Evolutionary conservation across 202 grass and related monocot genomes (phyloP), one percentile per base, ranked within the genome.

Genomic region (Hordeum pubiflorum): DNA sequence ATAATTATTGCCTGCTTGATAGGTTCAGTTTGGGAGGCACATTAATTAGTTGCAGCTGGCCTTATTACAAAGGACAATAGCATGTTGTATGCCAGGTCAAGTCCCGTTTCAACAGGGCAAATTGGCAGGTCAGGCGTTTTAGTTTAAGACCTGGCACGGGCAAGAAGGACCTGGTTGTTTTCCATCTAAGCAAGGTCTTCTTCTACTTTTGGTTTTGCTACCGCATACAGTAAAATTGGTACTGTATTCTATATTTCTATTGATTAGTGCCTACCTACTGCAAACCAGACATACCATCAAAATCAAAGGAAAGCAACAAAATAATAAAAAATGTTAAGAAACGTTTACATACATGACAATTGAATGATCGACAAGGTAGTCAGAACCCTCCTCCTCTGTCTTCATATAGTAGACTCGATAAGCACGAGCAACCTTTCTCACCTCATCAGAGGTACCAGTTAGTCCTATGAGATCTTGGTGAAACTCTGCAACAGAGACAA

Each of bases 351-450:
- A 91, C 89, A 94, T 87, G 50, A 91, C 84, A 74, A 86, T 89
- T 56, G 91, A 93, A 74, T 93, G 91, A 64, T 91, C 91, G 2
- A 93, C 88, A 75, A 93, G 88, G 58, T 93, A 93, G 58, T 91
- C 91, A 62, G 92, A 89, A 23, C 64, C 86, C 44, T 86, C 86
- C 68, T 89, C 86, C 68, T 91, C 84, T 17, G 92, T 91, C 79
- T 94, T 94, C 92, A 91, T 91, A 73, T 89, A 91, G 44, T 91
- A 94, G 76, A 91, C 92, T 59, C 84, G 73, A 70, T 83, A 91
- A 55, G 89, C 74, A 73, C 89, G 84, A 58, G 92, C 84, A 73
- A 87, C 81, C 79, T 91, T 79, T 32, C 75, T 86, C 74, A 91
- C 84, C 54, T 94, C 86, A 59, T 94, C 86, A 61, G 72, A 7